Base-by-base conservation (phyloP, 805 yeast genomes). In the Saturnispora serradocipensis region DNA sequence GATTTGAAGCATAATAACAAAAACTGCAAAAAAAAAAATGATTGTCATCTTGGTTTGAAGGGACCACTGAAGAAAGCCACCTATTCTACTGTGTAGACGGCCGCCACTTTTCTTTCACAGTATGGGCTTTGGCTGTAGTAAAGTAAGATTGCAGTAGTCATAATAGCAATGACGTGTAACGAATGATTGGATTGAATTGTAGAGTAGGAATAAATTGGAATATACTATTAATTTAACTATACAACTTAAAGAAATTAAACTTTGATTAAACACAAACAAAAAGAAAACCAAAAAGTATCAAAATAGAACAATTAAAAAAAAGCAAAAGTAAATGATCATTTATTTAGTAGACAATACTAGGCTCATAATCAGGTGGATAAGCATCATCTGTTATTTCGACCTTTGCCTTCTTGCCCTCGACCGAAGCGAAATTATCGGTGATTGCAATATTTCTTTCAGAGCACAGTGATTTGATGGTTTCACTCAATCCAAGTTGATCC, bases 401-500 rank as follows among this genome's bases (percentile, higher is more conserved):
- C 49, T 71, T 71, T 43, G 81, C 82, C 69, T 81, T 38, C 2
- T 38, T 79, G 44, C 80, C 88, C 57, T 80, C 74, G 55, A 72
- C 76, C 5, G 67, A 64, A 5, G 93, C 82, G 58, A 77, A 72
- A 16, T 71, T 80, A 61, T 84, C 83, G 40, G 73, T 68, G 6
- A 82, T 81, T 53, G 73, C 72, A 24, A 83, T 77, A 46, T 72
- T 72, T 28, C 77, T 80, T n/a, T 73, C 66, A 3, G 45, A 6
- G 11, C 86, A 81, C 56, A 74, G 74, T 35, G 69, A 70, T 55
- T 81, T 75, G 61, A 84, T 82, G 52, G 75, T 73, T 47, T 75
- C 75, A 16, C 86, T 76, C 50, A 86, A 72, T 5, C 93, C 91
- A 71, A 81, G 67, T 5, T 76, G 70, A 65, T 86, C 95, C 57